These are phyloP conservation scores for Danielia reshetovae DNA, from an alignment of 805 yeast genomes.

Conservation along the genomic window DNA sequence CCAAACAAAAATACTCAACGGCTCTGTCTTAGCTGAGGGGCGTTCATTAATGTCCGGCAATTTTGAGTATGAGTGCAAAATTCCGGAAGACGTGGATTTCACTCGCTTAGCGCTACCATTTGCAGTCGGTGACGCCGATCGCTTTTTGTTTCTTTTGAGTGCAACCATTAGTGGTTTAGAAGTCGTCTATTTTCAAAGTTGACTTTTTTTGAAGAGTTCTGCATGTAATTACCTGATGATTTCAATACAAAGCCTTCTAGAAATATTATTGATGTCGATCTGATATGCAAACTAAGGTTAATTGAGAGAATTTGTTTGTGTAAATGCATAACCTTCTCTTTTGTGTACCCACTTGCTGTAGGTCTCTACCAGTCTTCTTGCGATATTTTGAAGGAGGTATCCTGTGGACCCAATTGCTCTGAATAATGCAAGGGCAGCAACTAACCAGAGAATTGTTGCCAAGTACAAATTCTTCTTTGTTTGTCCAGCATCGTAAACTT, in stretches of 20 bases:
- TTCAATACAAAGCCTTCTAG: too few species aligned
- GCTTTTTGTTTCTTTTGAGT: slow-evolving; percentile 34
- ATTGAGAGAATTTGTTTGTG: slow-evolving; percentile 34
- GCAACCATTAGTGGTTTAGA: too few species aligned
- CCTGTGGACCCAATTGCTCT: slow-evolving; percentile 80
- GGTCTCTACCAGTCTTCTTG: slow-evolving; percentile 36
- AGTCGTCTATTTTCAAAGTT: not conserved
- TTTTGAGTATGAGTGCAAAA: slow-evolving; percentile 46
- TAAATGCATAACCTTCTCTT: slow-evolving; percentile 33
- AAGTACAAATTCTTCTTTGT: slow-evolving; percentile 63
- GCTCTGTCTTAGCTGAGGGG: slow-evolving; percentile 37
- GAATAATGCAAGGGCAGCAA: slow-evolving; percentile 76
- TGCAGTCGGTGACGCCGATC: slow-evolving; percentile 12
- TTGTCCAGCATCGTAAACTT: slow-evolving; percentile 68
- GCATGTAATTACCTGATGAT: too few species aligned
- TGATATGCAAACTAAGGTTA: too few species aligned
- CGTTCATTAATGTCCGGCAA: slow-evolving; percentile 43
- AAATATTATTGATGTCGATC: too few species aligned
- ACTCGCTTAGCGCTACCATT: slow-evolving; percentile 22
- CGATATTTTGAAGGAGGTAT: slow-evolving; percentile 48
- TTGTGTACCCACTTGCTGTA: slow-evolving; percentile 40
- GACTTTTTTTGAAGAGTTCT: too few species aligned
- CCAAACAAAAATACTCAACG: slow-evolving; percentile 83
- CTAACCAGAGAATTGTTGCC: slow-evolving; percentile 86
- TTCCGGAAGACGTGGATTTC: slow-evolving; percentile 35